Evolutionary conservation across 2,329 filamentous ascomycete species (phyloP), one percentile per base, ranked within the genome.

Genomic region (Colletotrichum gloeosporioides): DNA sequence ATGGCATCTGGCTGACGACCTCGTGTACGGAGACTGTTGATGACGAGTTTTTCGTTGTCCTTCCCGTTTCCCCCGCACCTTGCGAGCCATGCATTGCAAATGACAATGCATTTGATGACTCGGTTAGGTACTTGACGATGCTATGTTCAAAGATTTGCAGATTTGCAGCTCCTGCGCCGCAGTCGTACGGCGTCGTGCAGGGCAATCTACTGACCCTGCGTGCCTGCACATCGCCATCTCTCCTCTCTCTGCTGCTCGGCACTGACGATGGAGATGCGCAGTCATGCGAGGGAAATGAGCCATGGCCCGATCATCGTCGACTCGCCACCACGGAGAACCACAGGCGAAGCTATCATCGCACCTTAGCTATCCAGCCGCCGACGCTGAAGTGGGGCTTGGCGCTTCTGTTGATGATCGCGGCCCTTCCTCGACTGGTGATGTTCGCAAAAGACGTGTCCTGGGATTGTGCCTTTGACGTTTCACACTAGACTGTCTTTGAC

Each of bases 281-380:
- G 64, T 49, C 70, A 69, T 69, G 71, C 64, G 44, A 36, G 59
- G 65, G 57, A 69, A 72, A 73, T 61, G 31, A 76, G 31, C 27
- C 57, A 36, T 73, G 63, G 39, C 57, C 55, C 57, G 59, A 62
- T 73, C 59, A 53, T 34, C 36, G 32, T 31, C 34, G 36, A 64
- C 15, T 66, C 53, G 61, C 34, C 72, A 71, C 68, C 61, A 29
- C 3, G 3, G 44, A 53, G 22, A 69, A 22, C 44, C 44, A 53
- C 44, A 53, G n/a, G 44, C n/a, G 73, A 13, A 36, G 73, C 59
- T 49, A 49, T 32, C 22, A 16, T 34, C 49, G 44, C 22, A 49
- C 44, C 44, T 49, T 22, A 22, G n/a, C 12, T 53, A 53, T 6
- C 44, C 44, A 53, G n/a, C n/a, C 44, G 44, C 44, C 44, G 44